Base-by-base conservation (phyloP, 1,139 yeast genomes). In the Zygosaccharomyces sapae region DNA sequence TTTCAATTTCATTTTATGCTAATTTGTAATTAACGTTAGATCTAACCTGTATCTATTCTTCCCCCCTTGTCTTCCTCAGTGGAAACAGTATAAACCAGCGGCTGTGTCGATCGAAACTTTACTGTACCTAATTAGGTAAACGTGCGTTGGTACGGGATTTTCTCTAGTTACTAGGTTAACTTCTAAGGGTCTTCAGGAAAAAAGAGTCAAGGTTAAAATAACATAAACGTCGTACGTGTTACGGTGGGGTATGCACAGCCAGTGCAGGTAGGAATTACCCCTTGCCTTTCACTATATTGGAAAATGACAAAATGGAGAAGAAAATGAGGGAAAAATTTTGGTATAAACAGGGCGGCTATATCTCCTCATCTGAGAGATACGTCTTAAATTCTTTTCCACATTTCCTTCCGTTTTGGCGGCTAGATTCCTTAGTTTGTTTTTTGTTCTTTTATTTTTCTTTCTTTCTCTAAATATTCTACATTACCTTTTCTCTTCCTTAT, bases 331-430 rank as follows among this genome's bases (percentile, higher is more conserved):
- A 8, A 24, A 22, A 24, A 24, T 7, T n/a, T n/a, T 22, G 29
- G 41, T 38, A 38, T 38, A 38, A 38, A 38, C n/a, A 38, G 41
- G 41, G 41, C 41, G 41, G 41, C 41, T 38, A 38, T 29, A 18
- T 38, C 25, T 18, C 41, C 8, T 18, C 13, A 38, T 16, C 19
- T 38, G 25, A 20, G 22, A 20, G 24, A 25, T 27, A 9, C 12
- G 19, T 18, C 34, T 20, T 18, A 18, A 7, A 5, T 9, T 38
- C 27, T 29, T 38, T 12, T 22, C 24, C 18, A 13, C n/a, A 8
- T 31, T 4, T 20, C 8, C 9, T 38, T 27, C 9, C 16, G 41
- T 18, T 22, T 38, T 38, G 41, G 41, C 41, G 41, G 41, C 34
- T 38, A 38, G 16, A 4, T 16, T 9, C 13, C n/a, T 36, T n/a